Conservation (phyloP, 768 basidiomycete genomes). For the Termitomyces sp. region DNA sequence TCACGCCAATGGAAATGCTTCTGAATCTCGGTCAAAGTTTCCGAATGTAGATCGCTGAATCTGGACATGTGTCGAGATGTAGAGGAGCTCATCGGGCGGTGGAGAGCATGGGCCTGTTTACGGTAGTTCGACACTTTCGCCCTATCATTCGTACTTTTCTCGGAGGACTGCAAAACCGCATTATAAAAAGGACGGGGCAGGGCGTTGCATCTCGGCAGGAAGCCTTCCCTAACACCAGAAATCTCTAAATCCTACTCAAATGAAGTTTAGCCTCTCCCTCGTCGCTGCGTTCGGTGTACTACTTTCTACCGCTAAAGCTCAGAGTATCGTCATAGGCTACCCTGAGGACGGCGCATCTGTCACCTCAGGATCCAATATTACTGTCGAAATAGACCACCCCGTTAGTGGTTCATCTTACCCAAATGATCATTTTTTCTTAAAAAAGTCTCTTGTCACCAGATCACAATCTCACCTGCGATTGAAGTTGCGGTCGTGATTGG, state of each 20-base stretch:
- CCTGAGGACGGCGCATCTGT: conserved; percentile 32
- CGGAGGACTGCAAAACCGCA: too few relatives aligned
- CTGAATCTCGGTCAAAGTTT: too few relatives aligned
- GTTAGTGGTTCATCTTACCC: conserved; percentile 25
- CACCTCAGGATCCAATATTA: conserved; percentile 30
- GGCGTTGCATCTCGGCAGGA: neutral
- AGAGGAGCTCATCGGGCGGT: too few relatives aligned
- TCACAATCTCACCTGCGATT: conserved; percentile 28
- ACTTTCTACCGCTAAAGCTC: conserved; percentile 30
- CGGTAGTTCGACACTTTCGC: neutral
- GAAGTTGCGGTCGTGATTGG: conserved; percentile 47
- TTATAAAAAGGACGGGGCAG: neutral
- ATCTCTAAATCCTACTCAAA: neutral
- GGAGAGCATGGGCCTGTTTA: too few relatives aligned
- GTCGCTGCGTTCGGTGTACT: conserved; percentile 14
- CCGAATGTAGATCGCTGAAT: too few relatives aligned
- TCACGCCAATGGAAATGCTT: too few relatives aligned
- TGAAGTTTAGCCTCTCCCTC: conserved; percentile 1
- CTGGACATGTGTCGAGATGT: too few relatives aligned
- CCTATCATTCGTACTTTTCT: neutral
- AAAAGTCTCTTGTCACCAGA: conserved; percentile 17
- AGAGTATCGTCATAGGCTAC: conserved; percentile 29
- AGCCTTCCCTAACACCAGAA: neutral
- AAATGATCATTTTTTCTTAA: neutral
- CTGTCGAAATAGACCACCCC: conserved; percentile 42